Percentiles rank a stretch among this genome's conserved stretches.
Conservation (phyloP, 371 early-diverging fungal genomes). For the Coemansia sp. region DNA sequence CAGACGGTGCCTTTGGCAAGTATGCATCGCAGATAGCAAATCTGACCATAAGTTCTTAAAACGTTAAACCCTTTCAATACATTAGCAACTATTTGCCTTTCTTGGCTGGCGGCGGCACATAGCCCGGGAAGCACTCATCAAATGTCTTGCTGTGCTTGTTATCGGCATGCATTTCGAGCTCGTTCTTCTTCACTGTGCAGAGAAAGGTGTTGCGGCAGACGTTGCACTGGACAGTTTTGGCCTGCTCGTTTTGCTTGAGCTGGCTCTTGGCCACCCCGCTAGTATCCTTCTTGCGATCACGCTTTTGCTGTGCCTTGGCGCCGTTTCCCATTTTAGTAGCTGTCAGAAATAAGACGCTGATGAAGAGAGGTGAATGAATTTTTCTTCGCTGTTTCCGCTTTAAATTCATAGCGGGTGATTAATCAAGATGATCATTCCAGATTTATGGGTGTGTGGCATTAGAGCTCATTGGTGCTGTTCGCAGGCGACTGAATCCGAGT, state of each 20-base stretch:
- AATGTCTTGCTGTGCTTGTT: constrained; percentile 81
- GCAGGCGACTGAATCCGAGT: too few relatives aligned
- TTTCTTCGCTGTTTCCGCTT: too few relatives aligned
- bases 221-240: constrained; percentile 75
- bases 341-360: background rate
- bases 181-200: constrained; percentile 73
- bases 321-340: constrained; percentile 11
- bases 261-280: constrained; percentile 63
- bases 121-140: constrained; percentile 76
- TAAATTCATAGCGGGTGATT: too few relatives aligned
- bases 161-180: constrained; percentile 70
- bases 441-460: too few relatives aligned
- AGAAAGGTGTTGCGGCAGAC: constrained; percentile 82
- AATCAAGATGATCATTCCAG: too few relatives aligned
- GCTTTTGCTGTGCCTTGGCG: constrained; percentile 47
- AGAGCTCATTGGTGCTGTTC: too few relatives aligned
- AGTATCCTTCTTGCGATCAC: constrained; percentile 71
- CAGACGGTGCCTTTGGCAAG: too few relatives aligned
- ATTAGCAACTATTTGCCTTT: constrained; percentile 2
- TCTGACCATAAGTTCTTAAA: background rate
- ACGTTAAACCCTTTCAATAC: background rate
- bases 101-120: background rate
- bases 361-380: too few relatives aligned
- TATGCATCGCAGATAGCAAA: background rate
- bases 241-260: constrained; percentile 79